Base-by-base conservation (phyloP, 2,329 filamentous ascomycete species). In the Fusarium oxysporum region DNA sequence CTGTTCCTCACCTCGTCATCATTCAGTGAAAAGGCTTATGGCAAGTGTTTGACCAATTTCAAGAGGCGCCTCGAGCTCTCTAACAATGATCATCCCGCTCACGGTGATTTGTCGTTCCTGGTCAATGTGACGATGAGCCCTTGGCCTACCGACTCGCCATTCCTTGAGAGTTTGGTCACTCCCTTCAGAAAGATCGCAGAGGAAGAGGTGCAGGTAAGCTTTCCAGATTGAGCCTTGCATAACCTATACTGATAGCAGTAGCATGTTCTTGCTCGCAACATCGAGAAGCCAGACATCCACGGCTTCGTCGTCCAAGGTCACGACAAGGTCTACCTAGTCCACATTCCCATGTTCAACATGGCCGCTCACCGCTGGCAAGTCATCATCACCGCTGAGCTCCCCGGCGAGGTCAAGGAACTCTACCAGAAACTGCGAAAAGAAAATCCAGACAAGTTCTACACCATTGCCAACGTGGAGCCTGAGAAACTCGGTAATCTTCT, bases 361-460 rank as follows among this genome's bases (percentile, higher is more conserved):
- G 57, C 45, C 12, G 57, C 45, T n/a, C 57, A 60, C 28, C 57
- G 35, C 16, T 60, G 57, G 57, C 57, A 60, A 51, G 43, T 59
- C 17, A 59, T 59, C 35, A 59, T 41, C 16, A 53, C 56, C 8
- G 56, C 25, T 8, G 56, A 59, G 4, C 25, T 51, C 10, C 44
- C 44, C 8, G 8, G 11, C 1, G 33, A 59, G 4, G 25, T 53
- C 19, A 59, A 59, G 0, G 19, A 50, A 0, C 44, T 59, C 8
- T 59, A 59, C 1, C 44, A 53, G 7, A 59, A 59, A n/a, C 56
- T 59, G 14, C 25, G 35, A 1, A 59, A 59, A 2, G 56, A 59
- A 25, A 60, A 60, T 1, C 45, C 57, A 5, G 57, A 53, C 11
- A 60, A 60, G 28, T 60, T 60, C 35, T 60, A 53, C 28, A 60